Percentiles rank a stretch among this genome's conserved stretches.
phyloP scores from a whole-genome alignment of 768 basidiomycete species.

The Mycena kentingensis region DNA sequence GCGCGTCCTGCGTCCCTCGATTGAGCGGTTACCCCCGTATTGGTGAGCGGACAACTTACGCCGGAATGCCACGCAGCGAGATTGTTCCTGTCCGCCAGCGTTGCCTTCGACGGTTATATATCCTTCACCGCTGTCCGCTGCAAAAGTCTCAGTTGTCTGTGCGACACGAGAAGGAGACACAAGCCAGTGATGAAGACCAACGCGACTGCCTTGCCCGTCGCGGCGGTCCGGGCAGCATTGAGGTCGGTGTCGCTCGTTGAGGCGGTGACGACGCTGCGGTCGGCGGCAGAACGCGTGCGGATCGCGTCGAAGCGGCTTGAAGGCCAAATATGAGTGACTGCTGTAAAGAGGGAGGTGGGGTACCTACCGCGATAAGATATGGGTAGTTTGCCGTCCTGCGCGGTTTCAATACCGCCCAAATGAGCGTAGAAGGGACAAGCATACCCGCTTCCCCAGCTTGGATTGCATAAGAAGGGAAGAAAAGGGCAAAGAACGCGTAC shows the following conservation, averaged over 20 bases:
- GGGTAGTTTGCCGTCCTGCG: slow-evolving; percentile 47
- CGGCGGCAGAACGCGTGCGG: slow-evolving; percentile 37
- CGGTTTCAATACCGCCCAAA: not conserved
- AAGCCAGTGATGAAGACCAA: slow-evolving; percentile 55
- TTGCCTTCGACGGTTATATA: slow-evolving; percentile 54
- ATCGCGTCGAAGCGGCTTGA: slow-evolving; percentile 49
- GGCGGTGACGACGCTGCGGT: slow-evolving; percentile 45
- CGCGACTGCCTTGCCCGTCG: slow-evolving; percentile 48
- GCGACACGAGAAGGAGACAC: not conserved
- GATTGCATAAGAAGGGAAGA: not conserved
- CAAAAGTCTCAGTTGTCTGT: not conserved
- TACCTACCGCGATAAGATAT: slow-evolving; percentile 47
- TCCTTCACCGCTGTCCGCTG: slow-evolving; percentile 34
- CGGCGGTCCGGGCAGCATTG: slow-evolving; percentile 44
- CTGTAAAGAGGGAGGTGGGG: not conserved
- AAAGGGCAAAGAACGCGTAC: slow-evolving; percentile 41
- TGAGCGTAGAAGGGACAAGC: slow-evolving; percentile 42
- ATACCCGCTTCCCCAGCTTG: slow-evolving; percentile 54
- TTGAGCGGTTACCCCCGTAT: no score
- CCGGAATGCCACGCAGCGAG: slow-evolving; percentile 54
- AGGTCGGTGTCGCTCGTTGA: slow-evolving; percentile 54
- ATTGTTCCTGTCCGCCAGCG: slow-evolving; percentile 54
- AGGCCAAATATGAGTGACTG: not conserved
- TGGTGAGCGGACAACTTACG: slow-evolving; percentile 31
- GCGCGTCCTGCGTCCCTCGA: slow-evolving; percentile 36